Percentiles rank a stretch among this genome's conserved stretches.
phyloP scores from a whole-genome alignment of 257 asterid genomes.

The Solanum chmielewskii region DNA sequence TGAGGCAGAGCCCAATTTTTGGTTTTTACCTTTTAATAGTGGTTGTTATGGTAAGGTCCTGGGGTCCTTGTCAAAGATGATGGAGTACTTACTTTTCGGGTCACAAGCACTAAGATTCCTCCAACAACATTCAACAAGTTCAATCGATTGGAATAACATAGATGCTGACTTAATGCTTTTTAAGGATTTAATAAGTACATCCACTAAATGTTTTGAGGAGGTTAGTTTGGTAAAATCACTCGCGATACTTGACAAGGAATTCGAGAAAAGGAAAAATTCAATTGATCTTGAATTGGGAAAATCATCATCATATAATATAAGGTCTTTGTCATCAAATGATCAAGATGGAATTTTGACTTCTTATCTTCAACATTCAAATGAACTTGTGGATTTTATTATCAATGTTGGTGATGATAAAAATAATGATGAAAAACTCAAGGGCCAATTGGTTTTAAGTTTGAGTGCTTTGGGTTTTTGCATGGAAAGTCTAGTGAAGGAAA shows the following conservation, averaged over 20 bases:
- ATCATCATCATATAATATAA: background rate
- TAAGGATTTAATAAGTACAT: conserved; percentile 24
- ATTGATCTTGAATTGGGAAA: conserved; percentile 58
- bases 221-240: conserved; percentile 42
- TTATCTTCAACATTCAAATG: conserved; percentile 32
- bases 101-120: conserved; percentile 34
- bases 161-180: conserved; percentile 24
- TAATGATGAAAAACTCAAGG: conserved; percentile 12
- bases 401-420: background rate
- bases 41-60: conserved; percentile 38
- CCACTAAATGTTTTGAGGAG: conserved; percentile 45
- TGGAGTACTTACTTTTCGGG: conserved; percentile 41
- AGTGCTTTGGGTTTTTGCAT: conserved; percentile 56
- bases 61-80: conserved; percentile 44
- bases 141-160: conserved; percentile 3
- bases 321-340: conserved; percentile 12
- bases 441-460: conserved; percentile 34
- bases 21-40: conserved; percentile 71
- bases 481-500: conserved; percentile 36
- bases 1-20: conserved; percentile 75
- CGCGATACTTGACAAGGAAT: conserved; percentile 27
- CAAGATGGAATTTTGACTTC: conserved; percentile 10
- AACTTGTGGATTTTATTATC: conserved; percentile 2
- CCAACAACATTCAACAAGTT: conserved; percentile 30
- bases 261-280: conserved; percentile 29